These are phyloP conservation scores for Rhynchosporium secalis DNA, from an alignment of 2,329 filamentous ascomycete genomes.

Conservation along the genomic window DNA sequence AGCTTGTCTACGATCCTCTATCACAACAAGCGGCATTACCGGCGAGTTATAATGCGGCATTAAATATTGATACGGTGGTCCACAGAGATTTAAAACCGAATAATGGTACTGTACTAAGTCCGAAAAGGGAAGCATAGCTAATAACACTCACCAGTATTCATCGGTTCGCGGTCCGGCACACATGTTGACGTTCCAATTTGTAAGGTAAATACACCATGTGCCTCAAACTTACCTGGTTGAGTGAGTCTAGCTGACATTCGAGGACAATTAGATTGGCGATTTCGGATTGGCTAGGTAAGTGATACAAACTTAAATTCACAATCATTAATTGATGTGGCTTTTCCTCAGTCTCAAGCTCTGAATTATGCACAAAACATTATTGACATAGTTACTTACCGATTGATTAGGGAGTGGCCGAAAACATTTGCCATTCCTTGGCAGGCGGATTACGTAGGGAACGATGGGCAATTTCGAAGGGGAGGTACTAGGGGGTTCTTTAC, in stretches of 20 bases:
- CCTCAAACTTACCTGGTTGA: neutral
- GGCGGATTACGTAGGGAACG: neutral
- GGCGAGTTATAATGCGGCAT: neutral
- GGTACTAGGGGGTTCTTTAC: slow-evolving; percentile 3
- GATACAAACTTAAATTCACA: neutral
- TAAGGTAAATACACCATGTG: neutral
- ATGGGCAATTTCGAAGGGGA: neutral
- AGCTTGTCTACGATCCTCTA: neutral
- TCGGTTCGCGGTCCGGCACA: neutral
- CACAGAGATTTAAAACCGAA: slow-evolving; percentile 15
- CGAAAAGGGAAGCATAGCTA: too few species aligned
- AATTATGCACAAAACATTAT: neutral
- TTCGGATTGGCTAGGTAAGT: neutral
- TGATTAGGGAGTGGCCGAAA: neutral
- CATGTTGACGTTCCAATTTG: neutral
- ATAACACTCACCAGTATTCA: neutral
- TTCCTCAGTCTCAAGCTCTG: neutral
- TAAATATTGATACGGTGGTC: neutral
- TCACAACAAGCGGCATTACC: neutral
- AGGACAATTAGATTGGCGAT: neutral
- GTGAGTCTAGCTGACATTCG: neutral
- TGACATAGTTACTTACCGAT: too few species aligned
- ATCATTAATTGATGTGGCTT: too few species aligned
- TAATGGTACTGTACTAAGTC: slow-evolving; percentile 1
- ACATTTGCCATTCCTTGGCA: neutral